Evolutionary conservation across 768 basidiomycete genomes (phyloP).

Genomic region (Mycena albidolilacea): DNA sequence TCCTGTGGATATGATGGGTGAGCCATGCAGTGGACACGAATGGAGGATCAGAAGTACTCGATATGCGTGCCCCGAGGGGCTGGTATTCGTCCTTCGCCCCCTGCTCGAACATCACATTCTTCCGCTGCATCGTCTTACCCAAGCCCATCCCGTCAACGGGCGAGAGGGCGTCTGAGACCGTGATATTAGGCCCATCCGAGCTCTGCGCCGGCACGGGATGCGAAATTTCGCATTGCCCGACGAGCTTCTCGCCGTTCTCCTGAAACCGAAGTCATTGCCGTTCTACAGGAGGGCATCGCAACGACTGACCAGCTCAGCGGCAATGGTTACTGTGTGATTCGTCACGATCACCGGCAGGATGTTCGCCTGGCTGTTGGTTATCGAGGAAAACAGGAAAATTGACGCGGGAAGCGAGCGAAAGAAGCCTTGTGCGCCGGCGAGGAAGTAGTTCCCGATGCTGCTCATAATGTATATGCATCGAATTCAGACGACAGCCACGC

Average conservation of each 20-base stretch:
- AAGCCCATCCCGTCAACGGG: constrained; percentile 72
- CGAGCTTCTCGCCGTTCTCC: constrained; percentile 83
- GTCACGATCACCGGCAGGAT: constrained; percentile 95
- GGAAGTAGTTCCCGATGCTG: constrained; percentile 92
- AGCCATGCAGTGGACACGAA: constrained; percentile 23
- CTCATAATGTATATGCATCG: constrained; percentile 12
- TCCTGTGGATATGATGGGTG: constrained; percentile 56
- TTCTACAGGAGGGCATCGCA: not conserved
- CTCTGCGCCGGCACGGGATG: constrained; percentile 67
- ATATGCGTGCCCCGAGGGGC: constrained; percentile 64
- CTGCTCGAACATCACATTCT: constrained; percentile 79
- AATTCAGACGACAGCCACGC: constrained; percentile 20
- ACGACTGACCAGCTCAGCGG: constrained; percentile 80
- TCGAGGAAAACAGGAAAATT: constrained; percentile 93
- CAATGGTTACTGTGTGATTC: constrained; percentile 96
- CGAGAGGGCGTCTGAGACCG: constrained; percentile 57
- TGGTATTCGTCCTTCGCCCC: constrained; percentile 70
- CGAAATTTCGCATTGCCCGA: constrained; percentile 95
- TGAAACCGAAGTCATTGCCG: constrained; percentile 45
- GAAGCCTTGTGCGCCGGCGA: constrained; percentile 91
- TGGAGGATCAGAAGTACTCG: constrained; percentile 2
- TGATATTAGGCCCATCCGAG: constrained; percentile 48
- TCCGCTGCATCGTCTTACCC: constrained; percentile 61
- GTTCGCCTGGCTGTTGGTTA: constrained; percentile 88
- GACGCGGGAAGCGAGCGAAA: constrained; percentile 95